Evolutionary conservation across 2,329 filamentous ascomycete species (phyloP).

Genomic region (Ophiosphaerella korrae): DNA sequence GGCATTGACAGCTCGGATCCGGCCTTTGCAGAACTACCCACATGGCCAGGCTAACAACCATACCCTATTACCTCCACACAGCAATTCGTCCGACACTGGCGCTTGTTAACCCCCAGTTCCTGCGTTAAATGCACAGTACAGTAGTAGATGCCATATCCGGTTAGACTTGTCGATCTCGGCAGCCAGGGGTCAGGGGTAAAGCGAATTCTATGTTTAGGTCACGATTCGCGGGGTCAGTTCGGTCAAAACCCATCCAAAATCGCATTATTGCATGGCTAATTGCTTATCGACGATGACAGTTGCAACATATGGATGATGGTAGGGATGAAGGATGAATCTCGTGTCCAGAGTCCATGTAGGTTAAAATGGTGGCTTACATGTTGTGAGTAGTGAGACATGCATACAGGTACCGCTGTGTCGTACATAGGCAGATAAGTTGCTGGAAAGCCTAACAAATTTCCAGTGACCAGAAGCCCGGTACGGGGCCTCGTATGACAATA

Average conservation of each 20-base stretch:
- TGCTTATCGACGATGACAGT: neutral
- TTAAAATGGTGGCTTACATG: neutral
- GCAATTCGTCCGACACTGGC: slow-evolving; percentile 10
- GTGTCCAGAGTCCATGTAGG: neutral
- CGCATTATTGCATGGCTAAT: neutral
- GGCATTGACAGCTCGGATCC: slow-evolving; percentile 5
- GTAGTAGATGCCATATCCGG: slow-evolving; percentile 6
- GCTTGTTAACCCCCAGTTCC: slow-evolving; percentile 13
- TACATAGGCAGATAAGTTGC: neutral
- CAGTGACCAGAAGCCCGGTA: slow-evolving; percentile 12
- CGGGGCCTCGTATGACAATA: slow-evolving; percentile 8
- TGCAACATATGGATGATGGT: neutral
- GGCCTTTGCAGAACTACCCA: neutral
- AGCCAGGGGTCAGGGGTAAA: slow-evolving; percentile 6
- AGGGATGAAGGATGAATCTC: slow-evolving; percentile 1
- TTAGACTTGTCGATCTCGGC: slow-evolving; percentile 6
- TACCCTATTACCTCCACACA: neutral
- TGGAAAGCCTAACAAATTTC: neutral
- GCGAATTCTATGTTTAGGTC: neutral
- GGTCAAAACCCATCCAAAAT: neutral
- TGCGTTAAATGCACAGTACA: slow-evolving; percentile 6
- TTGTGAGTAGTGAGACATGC: neutral
- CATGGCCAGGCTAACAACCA: neutral
- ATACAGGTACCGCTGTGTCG: neutral
- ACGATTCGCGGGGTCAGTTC: neutral